These are phyloP conservation scores for Sanghuangporus baumii DNA, from an alignment of 1,284 basidiomycete species.

Conservation along the genomic window DNA sequence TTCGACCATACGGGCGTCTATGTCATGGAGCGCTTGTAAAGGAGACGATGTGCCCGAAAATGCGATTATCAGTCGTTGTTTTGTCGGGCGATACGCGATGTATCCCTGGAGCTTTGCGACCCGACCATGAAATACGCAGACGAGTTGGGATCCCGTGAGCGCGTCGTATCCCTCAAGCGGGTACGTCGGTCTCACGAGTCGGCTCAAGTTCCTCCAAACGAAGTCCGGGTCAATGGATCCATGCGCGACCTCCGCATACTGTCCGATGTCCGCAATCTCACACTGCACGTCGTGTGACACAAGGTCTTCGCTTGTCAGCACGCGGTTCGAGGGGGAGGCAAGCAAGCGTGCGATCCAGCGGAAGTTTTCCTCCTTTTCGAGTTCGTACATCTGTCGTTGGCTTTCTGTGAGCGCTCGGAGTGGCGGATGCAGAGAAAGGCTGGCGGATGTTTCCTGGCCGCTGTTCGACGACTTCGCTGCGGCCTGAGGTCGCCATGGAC, in stretches of 20 bases:
- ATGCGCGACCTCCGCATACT: conserved; percentile 21
- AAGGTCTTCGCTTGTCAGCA: conserved; percentile 1
- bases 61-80: conserved; percentile 17
- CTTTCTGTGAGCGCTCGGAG: neutral
- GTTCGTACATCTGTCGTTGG: conserved; percentile 19
- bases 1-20: conserved; percentile 14
- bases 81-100: conserved; percentile 16
- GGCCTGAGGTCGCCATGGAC: neutral
- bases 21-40: conserved; percentile 10
- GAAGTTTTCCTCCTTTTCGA: conserved; percentile 22
- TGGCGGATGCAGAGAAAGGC: neutral
- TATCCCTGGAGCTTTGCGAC: conserved; percentile 18
- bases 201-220: conserved; percentile 14
- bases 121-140: conserved; percentile 17
- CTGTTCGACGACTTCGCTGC: neutral
- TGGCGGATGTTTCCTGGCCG: neutral
- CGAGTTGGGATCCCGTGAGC: conserved; percentile 3
- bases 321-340: neutral
- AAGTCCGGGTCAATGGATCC: conserved; percentile 14
- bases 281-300: neutral
- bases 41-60: conserved; percentile 18
- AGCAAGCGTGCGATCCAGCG: conserved; percentile 19
- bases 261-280: conserved; percentile 17
- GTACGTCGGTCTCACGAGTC: conserved; percentile 8
- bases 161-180: conserved; percentile 20